Evolutionary conservation across 768 basidiomycete species (phyloP).

Genomic region (Cantharellus cinnabarinus): DNA sequence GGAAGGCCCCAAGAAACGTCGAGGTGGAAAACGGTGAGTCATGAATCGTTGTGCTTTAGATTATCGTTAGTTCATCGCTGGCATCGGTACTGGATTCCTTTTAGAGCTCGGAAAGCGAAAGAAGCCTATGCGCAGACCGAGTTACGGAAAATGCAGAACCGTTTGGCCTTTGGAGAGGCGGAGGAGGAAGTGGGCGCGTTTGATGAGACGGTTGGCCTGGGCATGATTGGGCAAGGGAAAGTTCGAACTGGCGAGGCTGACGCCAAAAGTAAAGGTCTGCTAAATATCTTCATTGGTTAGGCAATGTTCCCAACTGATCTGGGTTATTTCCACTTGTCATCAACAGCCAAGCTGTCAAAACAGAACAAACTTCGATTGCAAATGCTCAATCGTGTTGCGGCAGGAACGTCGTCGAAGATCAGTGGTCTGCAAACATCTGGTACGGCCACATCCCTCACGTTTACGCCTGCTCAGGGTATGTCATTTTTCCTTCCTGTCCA

Average conservation of each 20-base stretch:
- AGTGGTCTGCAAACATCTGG: conserved; percentile 38
- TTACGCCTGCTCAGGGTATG: conserved; percentile 85
- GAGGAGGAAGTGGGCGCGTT: conserved; percentile 94
- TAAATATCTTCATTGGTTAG: background rate
- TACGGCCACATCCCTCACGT: conserved; percentile 76
- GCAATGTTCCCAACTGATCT: background rate
- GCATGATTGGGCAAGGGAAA: conserved; percentile 87
- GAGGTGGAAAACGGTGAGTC: conserved; percentile 79
- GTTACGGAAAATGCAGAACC: conserved; percentile 87
- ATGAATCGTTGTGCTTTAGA: background rate
- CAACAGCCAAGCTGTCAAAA: conserved; percentile 82
- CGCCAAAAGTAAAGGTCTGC: conserved; percentile 72
- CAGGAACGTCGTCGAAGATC: conserved; percentile 18
- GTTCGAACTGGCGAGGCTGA: conserved; percentile 77
- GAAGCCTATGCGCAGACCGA: conserved; percentile 96
- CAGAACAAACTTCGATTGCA: conserved; percentile 80
- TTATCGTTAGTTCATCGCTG: background rate
- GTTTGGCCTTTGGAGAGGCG: conserved; percentile 86
- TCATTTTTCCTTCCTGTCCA: background rate
- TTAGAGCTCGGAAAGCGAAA: conserved; percentile 89
- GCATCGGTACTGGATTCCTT: background rate
- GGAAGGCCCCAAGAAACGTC: conserved; percentile 86
- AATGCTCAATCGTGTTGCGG: conserved; percentile 54
- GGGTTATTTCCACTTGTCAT: background rate
- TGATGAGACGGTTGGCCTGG: conserved; percentile 93